phyloP scores from a whole-genome alignment of 2,329 filamentous ascomycete species.

The Cladobotryum protrusum region DNA sequence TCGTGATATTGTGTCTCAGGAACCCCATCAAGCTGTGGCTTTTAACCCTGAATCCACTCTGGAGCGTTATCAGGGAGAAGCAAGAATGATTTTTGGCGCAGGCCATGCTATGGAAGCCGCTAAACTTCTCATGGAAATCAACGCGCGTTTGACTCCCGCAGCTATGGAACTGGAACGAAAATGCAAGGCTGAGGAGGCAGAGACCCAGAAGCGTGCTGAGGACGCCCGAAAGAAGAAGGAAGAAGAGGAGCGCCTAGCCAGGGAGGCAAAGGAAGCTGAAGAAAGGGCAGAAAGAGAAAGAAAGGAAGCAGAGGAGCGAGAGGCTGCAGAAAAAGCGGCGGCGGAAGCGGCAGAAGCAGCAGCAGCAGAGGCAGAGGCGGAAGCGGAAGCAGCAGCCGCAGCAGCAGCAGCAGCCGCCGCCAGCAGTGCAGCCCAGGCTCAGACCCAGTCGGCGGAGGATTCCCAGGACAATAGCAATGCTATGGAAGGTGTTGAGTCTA shows the following conservation, averaged over 20 bases:
- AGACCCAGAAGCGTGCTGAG: constrained; percentile 42
- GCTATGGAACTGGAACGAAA: constrained; percentile 77
- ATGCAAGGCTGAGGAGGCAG: constrained; percentile 53
- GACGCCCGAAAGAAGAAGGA: constrained; percentile 57
- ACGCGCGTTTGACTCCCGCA: constrained; percentile 70
- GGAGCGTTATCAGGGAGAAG: constrained; percentile 82
- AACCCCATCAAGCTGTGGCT: constrained; percentile 67
- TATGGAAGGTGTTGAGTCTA: constrained; percentile 74
- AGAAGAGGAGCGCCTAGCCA: constrained; percentile 59
- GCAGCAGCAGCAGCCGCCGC: constrained; percentile 49
- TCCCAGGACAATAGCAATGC: constrained; percentile 11
- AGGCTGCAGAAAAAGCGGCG: constrained; percentile 50
- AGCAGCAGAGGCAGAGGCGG: constrained; percentile 52
- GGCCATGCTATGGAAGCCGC: constrained; percentile 59
- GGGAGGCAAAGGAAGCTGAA: constrained; percentile 67
- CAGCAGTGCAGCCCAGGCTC: constrained; percentile 14
- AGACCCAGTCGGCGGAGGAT: constrained; percentile 4
- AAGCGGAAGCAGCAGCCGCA: constrained; percentile 50
- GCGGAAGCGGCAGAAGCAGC: constrained; percentile 53
- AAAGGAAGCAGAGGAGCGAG: constrained; percentile 64
- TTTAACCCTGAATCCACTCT: constrained; percentile 69
- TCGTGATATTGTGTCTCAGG: constrained; percentile 42
- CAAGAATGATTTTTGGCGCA: constrained; percentile 74
- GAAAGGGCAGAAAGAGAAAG: constrained; percentile 61
- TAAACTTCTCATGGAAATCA: constrained; percentile 60